Evolutionary conservation across 371 early-diverging fungal genomes (phyloP).

Genomic region (Mycotypha africana): DNA sequence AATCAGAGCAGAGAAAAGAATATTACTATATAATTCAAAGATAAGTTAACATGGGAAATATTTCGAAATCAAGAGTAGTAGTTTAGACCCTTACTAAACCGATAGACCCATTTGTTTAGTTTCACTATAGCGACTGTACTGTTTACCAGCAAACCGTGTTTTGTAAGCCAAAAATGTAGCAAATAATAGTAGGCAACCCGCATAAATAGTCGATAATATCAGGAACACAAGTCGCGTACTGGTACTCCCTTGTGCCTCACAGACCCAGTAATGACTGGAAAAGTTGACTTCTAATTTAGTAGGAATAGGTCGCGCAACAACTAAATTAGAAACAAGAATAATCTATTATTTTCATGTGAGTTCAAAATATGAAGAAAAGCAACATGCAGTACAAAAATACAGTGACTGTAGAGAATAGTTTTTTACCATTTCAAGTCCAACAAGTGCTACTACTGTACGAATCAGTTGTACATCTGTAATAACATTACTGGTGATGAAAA

Average conservation of each 20-base stretch:
- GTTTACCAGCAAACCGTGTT: constrained; percentile 46
- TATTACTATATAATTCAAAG: constrained; percentile 31
- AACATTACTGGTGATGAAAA: constrained; percentile 53
- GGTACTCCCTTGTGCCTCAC: constrained; percentile 17
- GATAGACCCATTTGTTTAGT: constrained; percentile 58
- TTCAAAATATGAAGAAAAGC: background rate
- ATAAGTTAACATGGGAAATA: background rate
- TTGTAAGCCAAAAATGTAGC: constrained; percentile 56
- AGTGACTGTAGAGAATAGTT: background rate
- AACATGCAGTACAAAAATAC: background rate
- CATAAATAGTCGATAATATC: constrained; percentile 30
- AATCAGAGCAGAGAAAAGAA: constrained; percentile 47
- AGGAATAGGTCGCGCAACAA: constrained; percentile 32
- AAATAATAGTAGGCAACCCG: constrained; percentile 34
- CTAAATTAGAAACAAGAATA: constrained; percentile 33
- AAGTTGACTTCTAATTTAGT: constrained; percentile 29
- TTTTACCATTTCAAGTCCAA: constrained; percentile 46
- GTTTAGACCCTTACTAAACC: constrained; percentile 46
- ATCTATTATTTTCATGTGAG: too few relatives aligned
- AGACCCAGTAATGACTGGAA: constrained; percentile 45
- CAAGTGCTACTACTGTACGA: constrained; percentile 39
- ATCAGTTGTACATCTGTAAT: constrained; percentile 52
- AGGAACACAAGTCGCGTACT: constrained; percentile 24
- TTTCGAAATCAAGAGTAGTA: background rate
- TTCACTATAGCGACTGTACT: constrained; percentile 54